Evolutionary conservation across 495 filamentous ascomycete species (phyloP).

Genomic region (Podospora sp.): DNA sequence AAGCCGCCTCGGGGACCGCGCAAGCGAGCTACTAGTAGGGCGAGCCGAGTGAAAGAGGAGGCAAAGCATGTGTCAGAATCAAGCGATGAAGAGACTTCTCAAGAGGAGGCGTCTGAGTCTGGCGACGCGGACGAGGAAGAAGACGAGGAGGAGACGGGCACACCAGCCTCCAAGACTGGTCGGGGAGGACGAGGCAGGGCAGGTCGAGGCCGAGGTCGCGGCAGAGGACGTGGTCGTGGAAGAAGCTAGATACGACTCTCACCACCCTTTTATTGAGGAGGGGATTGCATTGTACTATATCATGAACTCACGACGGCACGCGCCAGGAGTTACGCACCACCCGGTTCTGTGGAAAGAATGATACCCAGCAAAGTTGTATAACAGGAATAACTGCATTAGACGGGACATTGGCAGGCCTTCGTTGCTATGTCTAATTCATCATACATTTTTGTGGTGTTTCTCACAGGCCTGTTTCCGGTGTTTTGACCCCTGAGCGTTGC

Average conservation of each 20-base stretch:
- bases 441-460: too few relatives aligned
- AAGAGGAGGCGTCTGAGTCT: constrained; percentile 57
- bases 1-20: constrained; percentile 41
- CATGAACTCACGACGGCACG: not conserved
- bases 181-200: constrained; percentile 32
- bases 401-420: too few relatives aligned
- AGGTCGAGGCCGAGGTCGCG: constrained; percentile 38
- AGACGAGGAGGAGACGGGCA: constrained; percentile 34
- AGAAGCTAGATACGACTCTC: not conserved
- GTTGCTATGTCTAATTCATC: too few relatives aligned
- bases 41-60: constrained; percentile 37
- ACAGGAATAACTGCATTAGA: not conserved
- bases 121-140: constrained; percentile 50
- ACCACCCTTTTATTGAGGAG: not conserved
- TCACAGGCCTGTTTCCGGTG: not conserved
- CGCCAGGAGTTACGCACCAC: not conserved
- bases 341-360: constrained; percentile 8
- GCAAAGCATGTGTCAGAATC: constrained; percentile 53
- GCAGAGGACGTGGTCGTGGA: constrained; percentile 21
- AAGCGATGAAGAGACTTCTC: constrained; percentile 64
- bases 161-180: constrained; percentile 29
- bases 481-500: constrained; percentile 9
- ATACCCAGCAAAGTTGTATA: not conserved
- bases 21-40: constrained; percentile 46
- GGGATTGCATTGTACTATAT: not conserved